phyloP scores from a whole-genome alignment of 2,329 filamentous ascomycete genomes.

The Penicillium sp. region DNA sequence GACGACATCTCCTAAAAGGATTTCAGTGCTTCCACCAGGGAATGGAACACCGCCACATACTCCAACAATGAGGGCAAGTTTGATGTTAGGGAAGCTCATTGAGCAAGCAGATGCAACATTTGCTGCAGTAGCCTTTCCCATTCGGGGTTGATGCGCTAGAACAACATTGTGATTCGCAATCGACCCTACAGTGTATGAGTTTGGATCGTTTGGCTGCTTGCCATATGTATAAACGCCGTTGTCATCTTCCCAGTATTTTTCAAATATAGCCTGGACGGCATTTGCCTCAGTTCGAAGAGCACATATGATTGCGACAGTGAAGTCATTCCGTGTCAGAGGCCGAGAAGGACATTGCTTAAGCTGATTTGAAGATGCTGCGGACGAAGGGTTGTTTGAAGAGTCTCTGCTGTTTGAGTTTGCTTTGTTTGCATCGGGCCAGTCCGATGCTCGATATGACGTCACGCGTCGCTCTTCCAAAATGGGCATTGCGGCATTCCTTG shows the following conservation, averaged over 20 bases:
- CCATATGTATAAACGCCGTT: not conserved
- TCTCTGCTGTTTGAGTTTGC: not conserved
- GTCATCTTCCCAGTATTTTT: slow-evolving; percentile 12
- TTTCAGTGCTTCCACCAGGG: not conserved
- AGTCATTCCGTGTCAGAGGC: slow-evolving; percentile 1
- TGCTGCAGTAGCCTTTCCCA: slow-evolving; percentile 11
- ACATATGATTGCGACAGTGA: slow-evolving; percentile 20
- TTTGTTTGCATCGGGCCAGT: no score
- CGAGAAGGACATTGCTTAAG: not conserved
- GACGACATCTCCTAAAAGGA: slow-evolving; percentile 31
- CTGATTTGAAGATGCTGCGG: not conserved
- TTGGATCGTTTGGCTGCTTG: slow-evolving; percentile 6
- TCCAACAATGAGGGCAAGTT: slow-evolving; percentile 22
- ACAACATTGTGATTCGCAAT: slow-evolving; percentile 17
- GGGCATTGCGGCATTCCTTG: no score
- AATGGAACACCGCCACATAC: slow-evolving; percentile 22
- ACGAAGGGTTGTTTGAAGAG: no score
- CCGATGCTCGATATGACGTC: no score
- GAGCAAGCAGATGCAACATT: slow-evolving; percentile 11
- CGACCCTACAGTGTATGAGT: slow-evolving; percentile 13
- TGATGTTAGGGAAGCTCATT: slow-evolving; percentile 20
- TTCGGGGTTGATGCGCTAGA: slow-evolving; percentile 11
- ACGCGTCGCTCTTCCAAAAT: no score
- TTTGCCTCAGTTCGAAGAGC: slow-evolving; percentile 13
- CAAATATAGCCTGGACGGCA: slow-evolving; percentile 16